phyloP scores from a whole-genome alignment of 495 filamentous ascomycete genomes.

The Penicillium malachiteum region DNA sequence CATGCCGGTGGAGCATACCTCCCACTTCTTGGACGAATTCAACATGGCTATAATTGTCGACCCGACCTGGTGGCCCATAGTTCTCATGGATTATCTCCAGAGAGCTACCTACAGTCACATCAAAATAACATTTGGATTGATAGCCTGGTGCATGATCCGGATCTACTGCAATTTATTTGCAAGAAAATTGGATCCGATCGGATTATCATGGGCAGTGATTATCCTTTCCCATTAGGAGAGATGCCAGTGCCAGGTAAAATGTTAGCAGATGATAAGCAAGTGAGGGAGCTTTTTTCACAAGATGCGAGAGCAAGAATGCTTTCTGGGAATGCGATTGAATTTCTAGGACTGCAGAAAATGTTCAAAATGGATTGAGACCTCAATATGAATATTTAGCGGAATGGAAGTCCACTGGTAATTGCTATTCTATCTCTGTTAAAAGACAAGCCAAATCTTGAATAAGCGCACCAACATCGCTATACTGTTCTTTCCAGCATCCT shows the following conservation, averaged over 20 bases:
- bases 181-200: conserved; percentile 21
- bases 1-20: conserved; percentile 21
- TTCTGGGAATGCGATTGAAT: conserved; percentile 21
- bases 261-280: conserved; percentile 14
- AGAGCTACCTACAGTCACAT: conserved; percentile 12
- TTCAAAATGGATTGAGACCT: neutral
- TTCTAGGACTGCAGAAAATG: conserved; percentile 14
- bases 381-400: no score
- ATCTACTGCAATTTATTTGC: conserved; percentile 19
- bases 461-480: conserved; percentile 14
- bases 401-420: no score
- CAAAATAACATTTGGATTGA: conserved; percentile 27
- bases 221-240: conserved; percentile 26
- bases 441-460: conserved; percentile 10
- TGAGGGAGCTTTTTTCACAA: conserved; percentile 14
- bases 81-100: conserved; percentile 16
- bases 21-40: conserved; percentile 20
- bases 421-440: neutral
- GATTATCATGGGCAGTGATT: conserved; percentile 26
- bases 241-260: conserved; percentile 22
- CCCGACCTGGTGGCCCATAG: conserved; percentile 22
- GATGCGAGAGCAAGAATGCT: conserved; percentile 20
- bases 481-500: conserved; percentile 21
- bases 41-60: conserved; percentile 24
- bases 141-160: conserved; percentile 22